Evolutionary conservation across 208 protist genomes (phyloP), one percentile per base, ranked within the genome.

Genomic region (Acanthamoeba lenticulata): DNA sequence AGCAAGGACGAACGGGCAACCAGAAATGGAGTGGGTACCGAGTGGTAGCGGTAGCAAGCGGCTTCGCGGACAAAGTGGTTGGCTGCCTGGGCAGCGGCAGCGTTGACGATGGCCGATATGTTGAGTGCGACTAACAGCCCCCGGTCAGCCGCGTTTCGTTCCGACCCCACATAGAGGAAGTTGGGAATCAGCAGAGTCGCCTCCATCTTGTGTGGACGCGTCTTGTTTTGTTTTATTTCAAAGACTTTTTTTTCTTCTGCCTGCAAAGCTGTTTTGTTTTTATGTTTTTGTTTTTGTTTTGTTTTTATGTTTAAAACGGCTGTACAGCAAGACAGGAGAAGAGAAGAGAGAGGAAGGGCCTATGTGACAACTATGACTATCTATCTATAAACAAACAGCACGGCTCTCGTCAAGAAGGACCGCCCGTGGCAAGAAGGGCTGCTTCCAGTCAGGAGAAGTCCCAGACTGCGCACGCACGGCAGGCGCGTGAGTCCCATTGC

Each of bases 361-460:
- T 60, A n/a, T 60, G 52, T 60, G 52, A 60, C 52, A 60, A n/a
- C n/a, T n/a, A n/a, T n/a, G n/a, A n/a, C n/a, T n/a, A n/a, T n/a
- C n/a, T n/a, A n/a, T n/a, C n/a, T 60, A 60, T 60, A 29, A 60
- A 60, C 52, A 60, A 7, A 24, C 52, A 60, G n/a, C 9, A 52
- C 15, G n/a, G n/a, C n/a, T n/a, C n/a, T n/a, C n/a, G n/a, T n/a
- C n/a, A n/a, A n/a, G n/a, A n/a, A n/a, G n/a, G n/a, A n/a, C n/a
- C n/a, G n/a, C n/a, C n/a, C n/a, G n/a, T n/a, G n/a, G n/a, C 15
- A 55, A 24, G 47, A 55, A 9, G 47, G 52, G 52, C 7, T 21
- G 52, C 52, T 60, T n/a, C n/a, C n/a, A n/a, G n/a, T 62, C 55
- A 77, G 15, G 67, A 77, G 38, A 77, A 77, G 67, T 77, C 67